A percentile compares a stretch with the other conserved stretches of the same genome.
These are phyloP conservation scores for Ricinus communis DNA, from an alignment of 345 rosid genomes.

Conservation along the genomic window DNA sequence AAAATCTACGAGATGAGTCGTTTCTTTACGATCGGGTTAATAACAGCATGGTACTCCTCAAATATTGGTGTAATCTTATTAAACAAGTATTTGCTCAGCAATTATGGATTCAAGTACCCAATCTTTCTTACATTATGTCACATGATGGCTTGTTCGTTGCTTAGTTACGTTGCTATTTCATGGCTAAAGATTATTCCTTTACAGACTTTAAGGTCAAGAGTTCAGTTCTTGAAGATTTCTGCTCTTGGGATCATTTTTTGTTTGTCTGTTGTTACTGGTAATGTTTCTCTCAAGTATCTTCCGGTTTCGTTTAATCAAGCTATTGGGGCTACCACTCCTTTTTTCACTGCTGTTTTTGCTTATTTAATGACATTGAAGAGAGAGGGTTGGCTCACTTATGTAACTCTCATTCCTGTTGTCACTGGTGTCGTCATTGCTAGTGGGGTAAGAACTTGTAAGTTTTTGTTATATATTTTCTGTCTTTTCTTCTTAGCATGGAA, in stretches of 20 bases:
- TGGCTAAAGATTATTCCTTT: constrained; percentile 39
- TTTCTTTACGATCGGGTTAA: constrained; percentile 16
- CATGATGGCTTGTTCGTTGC: constrained; percentile 38
- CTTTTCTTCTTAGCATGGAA: no score
- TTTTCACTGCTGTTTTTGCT: constrained; percentile 46
- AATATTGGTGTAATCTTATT: constrained; percentile 38
- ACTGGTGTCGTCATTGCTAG: constrained; percentile 46
- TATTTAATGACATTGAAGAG: constrained; percentile 36
- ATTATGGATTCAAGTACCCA: constrained; percentile 42
- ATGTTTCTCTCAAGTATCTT: constrained; percentile 43
- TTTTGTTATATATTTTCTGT: no score
- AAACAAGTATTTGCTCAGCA: constrained; percentile 41
- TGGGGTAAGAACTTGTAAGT: constrained; percentile 39
- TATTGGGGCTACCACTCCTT: constrained; percentile 50
- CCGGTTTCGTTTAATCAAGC: constrained; percentile 57
- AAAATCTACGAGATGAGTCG: constrained; percentile 8
- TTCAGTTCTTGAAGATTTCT: constrained; percentile 44
- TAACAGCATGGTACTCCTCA: constrained; percentile 32
- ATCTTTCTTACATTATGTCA: constrained; percentile 41
- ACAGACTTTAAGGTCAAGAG: constrained; percentile 29
- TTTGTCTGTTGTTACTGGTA: constrained; percentile 48
- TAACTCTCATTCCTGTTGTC: constrained; percentile 45
- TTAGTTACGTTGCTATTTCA: constrained; percentile 27
- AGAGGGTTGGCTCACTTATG: constrained; percentile 42
- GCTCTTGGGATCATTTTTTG: constrained; percentile 44